Base-by-base conservation (phyloP, 1,284 basidiomycete species). In the Moesziomyces sp. region DNA sequence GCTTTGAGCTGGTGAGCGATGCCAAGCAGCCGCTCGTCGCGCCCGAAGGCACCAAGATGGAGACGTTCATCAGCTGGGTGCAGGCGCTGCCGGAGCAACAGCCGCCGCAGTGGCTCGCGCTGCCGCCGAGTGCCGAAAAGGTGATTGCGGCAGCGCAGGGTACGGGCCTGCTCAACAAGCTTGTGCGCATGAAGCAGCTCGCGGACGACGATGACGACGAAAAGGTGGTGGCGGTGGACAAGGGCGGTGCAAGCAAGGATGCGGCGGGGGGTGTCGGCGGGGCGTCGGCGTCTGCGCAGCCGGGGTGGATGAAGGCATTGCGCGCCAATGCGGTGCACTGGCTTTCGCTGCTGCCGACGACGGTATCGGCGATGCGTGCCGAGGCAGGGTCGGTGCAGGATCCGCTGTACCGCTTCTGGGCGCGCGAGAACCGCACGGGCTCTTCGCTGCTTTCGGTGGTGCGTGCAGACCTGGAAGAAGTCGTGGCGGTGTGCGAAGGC, bases 21-120 rank as follows among this genome's bases (percentile, higher is more conserved):
- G 58, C 58, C 2, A 65, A 71, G 30, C 49, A 68, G 42, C 75
- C 78, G 24, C 60, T 82, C 3, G 49, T 74, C 14, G 79, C 80
- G 21, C 83, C 83, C 2, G 79, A 83, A 30, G 81, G 83, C 2
- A 79, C 74, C 50, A 77, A 76, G 58, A 82, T 81, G 76, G 79
- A 79, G 23, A 76, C 74, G 9, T 82, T 81, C 48, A 58, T 77
- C 33, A 67, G 65, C 30, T 84, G 83, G 83, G 78, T 78, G 3
- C 68, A 74, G 38, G 69, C 65, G 18, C 57, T 84, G 43, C 81
- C 82, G 42, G 80, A 83, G 42, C 80, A 83, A 52, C 82, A 84
- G 58, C 82, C 82, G 11, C 77, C 79, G 16, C 73, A 80, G 49
- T 84, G 82, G 82, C 70, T 84, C 28, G 74, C 77, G 8, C 65